Evolutionary conservation across 257 asterid species (phyloP).

Genomic region (Parsonsia alboflavescens): DNA sequence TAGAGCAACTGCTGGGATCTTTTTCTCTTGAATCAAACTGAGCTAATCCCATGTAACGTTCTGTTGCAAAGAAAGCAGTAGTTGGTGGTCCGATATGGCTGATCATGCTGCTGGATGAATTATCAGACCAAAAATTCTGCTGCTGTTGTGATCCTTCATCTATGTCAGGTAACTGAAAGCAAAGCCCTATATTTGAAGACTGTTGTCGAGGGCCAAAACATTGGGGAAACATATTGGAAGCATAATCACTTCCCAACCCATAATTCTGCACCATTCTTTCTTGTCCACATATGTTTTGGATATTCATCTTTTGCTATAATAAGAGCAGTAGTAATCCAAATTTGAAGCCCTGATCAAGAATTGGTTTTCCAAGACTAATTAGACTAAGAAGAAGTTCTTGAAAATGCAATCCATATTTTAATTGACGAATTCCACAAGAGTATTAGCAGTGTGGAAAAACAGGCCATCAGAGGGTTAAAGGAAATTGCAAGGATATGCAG

Average conservation of each 20-base stretch:
- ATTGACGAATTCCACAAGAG: slow-evolving; percentile 20
- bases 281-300: slow-evolving; percentile 16
- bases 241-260: slow-evolving; percentile 32
- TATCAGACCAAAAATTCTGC: slow-evolving; percentile 29
- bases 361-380: slow-evolving; percentile 8
- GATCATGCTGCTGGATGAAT: slow-evolving; percentile 38
- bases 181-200: slow-evolving; percentile 23
- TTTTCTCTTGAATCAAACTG: slow-evolving; percentile 28
- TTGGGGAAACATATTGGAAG: slow-evolving; percentile 25
- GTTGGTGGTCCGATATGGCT: slow-evolving; percentile 59
- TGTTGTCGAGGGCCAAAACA: slow-evolving; percentile 27
- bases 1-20: slow-evolving; percentile 16
- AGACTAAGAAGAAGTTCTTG: background rate
- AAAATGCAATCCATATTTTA: slow-evolving; percentile 12
- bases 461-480: slow-evolving; percentile 1
- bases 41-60: slow-evolving; percentile 44
- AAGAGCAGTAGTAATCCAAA: slow-evolving; percentile 2
- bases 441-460: slow-evolving; percentile 17
- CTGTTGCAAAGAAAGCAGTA: slow-evolving; percentile 47
- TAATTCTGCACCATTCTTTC: slow-evolving; percentile 30
- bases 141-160: slow-evolving; percentile 23
- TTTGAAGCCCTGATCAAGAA: background rate
- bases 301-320: slow-evolving; percentile 31
- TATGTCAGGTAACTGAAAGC: slow-evolving; percentile 25
- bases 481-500: background rate